These are phyloP conservation scores for Claviceps fusiformis DNA, from an alignment of 2,329 filamentous ascomycete genomes.

Conservation along the genomic window DNA sequence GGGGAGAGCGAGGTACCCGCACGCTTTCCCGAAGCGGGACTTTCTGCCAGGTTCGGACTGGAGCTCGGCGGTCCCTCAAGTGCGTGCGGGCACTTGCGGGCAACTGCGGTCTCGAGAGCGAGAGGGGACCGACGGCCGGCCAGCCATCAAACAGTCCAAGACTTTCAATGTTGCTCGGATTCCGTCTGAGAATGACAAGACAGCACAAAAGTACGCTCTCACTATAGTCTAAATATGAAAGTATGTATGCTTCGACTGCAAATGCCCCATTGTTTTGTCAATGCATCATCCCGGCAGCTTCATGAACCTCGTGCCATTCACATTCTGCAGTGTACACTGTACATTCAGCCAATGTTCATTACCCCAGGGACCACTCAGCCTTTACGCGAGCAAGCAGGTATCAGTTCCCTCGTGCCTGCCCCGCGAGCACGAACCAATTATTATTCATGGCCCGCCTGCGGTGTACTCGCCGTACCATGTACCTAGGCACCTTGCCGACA, in stretches of 20 bases:
- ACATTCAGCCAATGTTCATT: too few species aligned
- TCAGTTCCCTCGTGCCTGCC: background rate
- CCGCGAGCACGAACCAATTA: background rate
- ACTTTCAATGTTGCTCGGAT: background rate
- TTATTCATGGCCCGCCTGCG: background rate
- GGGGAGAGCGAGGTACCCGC: conserved; percentile 24
- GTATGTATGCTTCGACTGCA: too few species aligned
- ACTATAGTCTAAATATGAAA: background rate
- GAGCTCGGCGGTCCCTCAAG: conserved; percentile 9
- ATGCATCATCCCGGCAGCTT: background rate
- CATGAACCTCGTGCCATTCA: background rate
- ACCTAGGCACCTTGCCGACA: background rate
- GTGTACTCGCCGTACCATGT: background rate
- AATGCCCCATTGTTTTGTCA: background rate
- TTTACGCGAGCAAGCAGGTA: background rate
- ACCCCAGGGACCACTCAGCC: background rate
- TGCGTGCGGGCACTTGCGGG: background rate
- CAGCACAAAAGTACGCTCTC: background rate
- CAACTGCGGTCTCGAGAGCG: too few species aligned
- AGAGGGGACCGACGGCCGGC: background rate
- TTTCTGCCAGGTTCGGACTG: conserved; percentile 9
- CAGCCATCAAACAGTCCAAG: background rate
- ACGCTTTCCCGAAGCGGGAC: conserved; percentile 24
- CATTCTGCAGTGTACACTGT: background rate
- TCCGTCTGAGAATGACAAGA: too few species aligned